These are phyloP conservation scores for Ehretia macrophylla DNA, from an alignment of 257 asterid species.

Conservation along the genomic window DNA sequence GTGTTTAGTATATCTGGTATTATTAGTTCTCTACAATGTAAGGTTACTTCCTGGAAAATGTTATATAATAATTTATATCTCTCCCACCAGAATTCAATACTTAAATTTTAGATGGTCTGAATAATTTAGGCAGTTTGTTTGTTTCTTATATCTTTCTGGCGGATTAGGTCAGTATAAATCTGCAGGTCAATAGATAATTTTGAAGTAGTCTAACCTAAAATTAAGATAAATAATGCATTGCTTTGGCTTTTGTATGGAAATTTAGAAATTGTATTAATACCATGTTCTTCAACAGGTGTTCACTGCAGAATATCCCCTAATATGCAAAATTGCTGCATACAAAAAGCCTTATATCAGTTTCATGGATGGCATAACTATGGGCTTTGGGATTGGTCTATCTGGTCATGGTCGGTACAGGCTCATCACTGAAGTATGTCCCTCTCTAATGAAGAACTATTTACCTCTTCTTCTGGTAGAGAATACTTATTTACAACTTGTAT, in stretches of 20 bases:
- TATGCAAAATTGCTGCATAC: constrained; percentile 83
- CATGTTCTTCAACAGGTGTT: constrained; percentile 53
- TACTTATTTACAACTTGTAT: neutral
- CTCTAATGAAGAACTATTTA: neutral
- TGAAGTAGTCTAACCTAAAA: neutral
- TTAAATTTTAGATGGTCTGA: neutral
- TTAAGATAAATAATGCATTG: neutral
- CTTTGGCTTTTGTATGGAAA: neutral
- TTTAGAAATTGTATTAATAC: constrained; percentile 15
- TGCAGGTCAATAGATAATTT: neutral
- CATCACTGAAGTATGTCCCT: constrained; percentile 67
- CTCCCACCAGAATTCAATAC: neutral
- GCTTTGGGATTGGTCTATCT: constrained; percentile 92
- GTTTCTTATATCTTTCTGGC: neutral
- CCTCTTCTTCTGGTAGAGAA: neutral
- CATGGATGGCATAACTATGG: constrained; percentile 99
- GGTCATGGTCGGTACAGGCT: constrained; percentile 93
- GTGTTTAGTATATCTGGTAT: neutral
- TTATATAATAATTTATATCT: no score
- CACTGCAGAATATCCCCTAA: constrained; percentile 84
- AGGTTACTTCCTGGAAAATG: no score
- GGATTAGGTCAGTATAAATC: neutral
- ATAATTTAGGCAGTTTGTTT: neutral
- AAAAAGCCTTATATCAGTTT: constrained; percentile 89
- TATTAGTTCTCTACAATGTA: no score